Conservation (phyloP, 1,139 yeast species). For the Taphrina wiesneri region DNA sequence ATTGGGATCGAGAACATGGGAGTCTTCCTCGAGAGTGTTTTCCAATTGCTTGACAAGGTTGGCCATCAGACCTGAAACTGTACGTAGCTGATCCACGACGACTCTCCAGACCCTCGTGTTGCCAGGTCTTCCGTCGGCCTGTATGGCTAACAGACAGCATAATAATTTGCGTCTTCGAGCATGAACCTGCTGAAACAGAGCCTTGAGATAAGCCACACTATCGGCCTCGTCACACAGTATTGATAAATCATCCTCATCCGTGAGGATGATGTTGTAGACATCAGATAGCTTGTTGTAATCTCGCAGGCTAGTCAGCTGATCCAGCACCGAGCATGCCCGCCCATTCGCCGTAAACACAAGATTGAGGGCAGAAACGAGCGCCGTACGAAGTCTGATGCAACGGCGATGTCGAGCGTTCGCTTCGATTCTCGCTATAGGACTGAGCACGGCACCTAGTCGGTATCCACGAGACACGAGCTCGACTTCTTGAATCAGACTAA, state of each 20-base stretch:
- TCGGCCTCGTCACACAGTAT: constrained; percentile 26
- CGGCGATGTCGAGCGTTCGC: constrained; percentile 20
- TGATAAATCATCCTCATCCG: constrained; percentile 36
- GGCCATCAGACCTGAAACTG: constrained; percentile 42
- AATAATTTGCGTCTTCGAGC: constrained; percentile 49
- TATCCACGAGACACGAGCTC: constrained; percentile 47
- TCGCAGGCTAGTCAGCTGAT: constrained; percentile 18
- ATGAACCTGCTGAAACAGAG: constrained; percentile 47
- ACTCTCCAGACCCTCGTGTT: constrained; percentile 46
- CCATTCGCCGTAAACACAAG: constrained; percentile 37
- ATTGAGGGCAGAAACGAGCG: constrained; percentile 41
- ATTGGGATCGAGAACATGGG: constrained; percentile 7
- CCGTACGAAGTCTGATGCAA: constrained; percentile 17
- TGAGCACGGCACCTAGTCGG: constrained; percentile 38
- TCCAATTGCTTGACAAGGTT: constrained; percentile 43
- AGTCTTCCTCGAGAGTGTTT: constrained; percentile 40
- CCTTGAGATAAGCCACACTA: constrained; percentile 41
- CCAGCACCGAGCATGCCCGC: constrained; percentile 40
- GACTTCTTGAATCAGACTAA: constrained; percentile 47
- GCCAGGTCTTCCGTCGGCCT: constrained; percentile 43
- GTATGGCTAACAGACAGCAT: constrained; percentile 50
- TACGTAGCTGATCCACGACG: constrained; percentile 44
- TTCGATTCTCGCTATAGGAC: constrained; percentile 24
- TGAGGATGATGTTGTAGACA: constrained; percentile 31
- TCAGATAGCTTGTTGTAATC: constrained; percentile 34